Conservation (phyloP, 352 stramenopile genomes). For the Phytophthora boehmeriae region DNA sequence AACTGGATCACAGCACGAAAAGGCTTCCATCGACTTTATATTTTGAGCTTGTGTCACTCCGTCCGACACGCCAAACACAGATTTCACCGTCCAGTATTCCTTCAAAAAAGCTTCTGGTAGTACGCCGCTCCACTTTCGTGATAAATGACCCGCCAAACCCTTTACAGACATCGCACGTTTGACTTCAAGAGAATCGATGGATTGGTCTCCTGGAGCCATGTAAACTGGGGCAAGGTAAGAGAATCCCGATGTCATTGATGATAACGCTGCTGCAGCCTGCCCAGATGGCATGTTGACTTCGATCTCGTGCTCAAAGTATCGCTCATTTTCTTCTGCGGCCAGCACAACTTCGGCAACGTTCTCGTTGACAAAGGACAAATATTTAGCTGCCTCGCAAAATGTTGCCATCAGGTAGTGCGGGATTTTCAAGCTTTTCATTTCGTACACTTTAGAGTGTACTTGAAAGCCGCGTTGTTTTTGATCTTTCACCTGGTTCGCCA, state of each 20-base stretch:
- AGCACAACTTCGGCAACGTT: conserved; percentile 66
- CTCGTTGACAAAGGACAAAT: conserved; percentile 72
- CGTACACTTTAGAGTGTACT: conserved; percentile 69
- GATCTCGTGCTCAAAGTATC: conserved; percentile 69
- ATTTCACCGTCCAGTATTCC: conserved; percentile 77
- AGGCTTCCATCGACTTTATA: conserved; percentile 45
- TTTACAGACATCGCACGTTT: conserved; percentile 58
- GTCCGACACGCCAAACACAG: conserved; percentile 41
- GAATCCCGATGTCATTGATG: conserved; percentile 54
- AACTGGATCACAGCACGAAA: conserved; percentile 33
- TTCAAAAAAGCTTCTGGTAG: conserved; percentile 73
- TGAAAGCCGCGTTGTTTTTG: conserved; percentile 75
- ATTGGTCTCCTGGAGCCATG: conserved; percentile 24
- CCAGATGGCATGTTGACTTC: conserved; percentile 52
- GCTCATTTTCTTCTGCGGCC: conserved; percentile 37
- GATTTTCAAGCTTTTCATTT: conserved; percentile 77
- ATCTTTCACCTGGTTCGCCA: conserved; percentile 49
- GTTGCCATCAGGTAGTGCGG: conserved; percentile 68
- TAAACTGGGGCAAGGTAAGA: conserved; percentile 52
- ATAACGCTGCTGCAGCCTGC: conserved; percentile 59
- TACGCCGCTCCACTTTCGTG: conserved; percentile 46
- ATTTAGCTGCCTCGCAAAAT: conserved; percentile 77
- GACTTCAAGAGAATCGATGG: conserved; percentile 18
- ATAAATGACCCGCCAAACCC: conserved; percentile 71
- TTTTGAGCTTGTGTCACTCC: conserved; percentile 23